Base-by-base conservation (phyloP, 495 filamentous ascomycete genomes). In the Aspergillus taichungensis region DNA sequence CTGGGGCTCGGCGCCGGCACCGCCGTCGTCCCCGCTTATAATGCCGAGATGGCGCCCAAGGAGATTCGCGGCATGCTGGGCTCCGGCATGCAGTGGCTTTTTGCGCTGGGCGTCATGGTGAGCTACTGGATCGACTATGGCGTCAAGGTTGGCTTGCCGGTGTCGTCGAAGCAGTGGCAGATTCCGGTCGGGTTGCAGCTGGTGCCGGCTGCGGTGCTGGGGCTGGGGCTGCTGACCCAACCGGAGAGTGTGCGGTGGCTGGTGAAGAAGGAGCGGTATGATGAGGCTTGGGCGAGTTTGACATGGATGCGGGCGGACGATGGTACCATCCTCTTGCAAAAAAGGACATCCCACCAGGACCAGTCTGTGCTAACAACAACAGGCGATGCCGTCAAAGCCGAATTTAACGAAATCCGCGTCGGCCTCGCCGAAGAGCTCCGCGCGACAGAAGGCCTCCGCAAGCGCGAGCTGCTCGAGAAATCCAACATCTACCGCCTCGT, bases 1-100 rank as follows among this genome's bases (percentile, higher is more conserved):
- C 30, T 82, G n/a, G 78, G 76, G 0, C 69, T 80, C 40, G 77
- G 76, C 1, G 67, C 66, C 6, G 70, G 73, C 3, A 75, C 73
- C 0, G 71, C 73, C 6, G 55, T 76, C 18, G 71, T 78, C 1
- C 76, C 78, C 3, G 75, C 76, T 60, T 76, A 67, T 39, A 59
- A 63, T 10, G 67, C 71, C 3, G 76, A 79, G 54, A 77, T 71
- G 61, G 67, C 73, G 32, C 73, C 74, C 0, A 74, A 73, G 48
- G 64, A 72, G 13, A 64, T 78, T 32, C 63, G 75, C 27, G 75
- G 73, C 8, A 60, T 70, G n/a, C 64, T 75, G 6, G 74, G 70
- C n/a, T 46, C 60, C 34, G 67, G 69, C 45, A 73, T 72, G 50
- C 71, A 73, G 45, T 56, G 71, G 7, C 71, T 75, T 55, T 75